A percentile compares a stretch with the other conserved stretches of the same genome.
Conservation (phyloP, 176 grass and related monocot genomes). For the Otatea glauca region DNA sequence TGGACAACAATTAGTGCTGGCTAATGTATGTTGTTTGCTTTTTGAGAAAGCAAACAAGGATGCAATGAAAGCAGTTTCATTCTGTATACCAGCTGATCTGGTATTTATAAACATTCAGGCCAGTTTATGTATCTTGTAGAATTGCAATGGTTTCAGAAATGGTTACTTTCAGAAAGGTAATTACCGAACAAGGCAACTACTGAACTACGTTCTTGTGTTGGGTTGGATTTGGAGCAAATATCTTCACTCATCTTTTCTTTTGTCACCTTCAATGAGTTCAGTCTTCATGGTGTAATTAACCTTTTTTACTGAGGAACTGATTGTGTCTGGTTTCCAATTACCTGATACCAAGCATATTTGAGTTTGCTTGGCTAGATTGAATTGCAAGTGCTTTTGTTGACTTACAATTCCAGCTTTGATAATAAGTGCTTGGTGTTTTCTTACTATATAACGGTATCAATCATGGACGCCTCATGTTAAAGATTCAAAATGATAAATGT, state of each 20-base stretch:
- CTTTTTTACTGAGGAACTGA: background rate
- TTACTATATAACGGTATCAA: background rate
- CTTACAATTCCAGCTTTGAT: slow-evolving; percentile 13
- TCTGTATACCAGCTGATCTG: slow-evolving; percentile 16
- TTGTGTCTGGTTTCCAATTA: slow-evolving; percentile 11
- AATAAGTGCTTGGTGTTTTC: background rate
- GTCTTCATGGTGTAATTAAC: background rate
- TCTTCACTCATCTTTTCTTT: slow-evolving; percentile 5
- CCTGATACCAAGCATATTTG: slow-evolving; percentile 12
- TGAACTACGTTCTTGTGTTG: background rate
- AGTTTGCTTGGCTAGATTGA: slow-evolving; percentile 22
- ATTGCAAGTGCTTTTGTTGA: slow-evolving; percentile 11
- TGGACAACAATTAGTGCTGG: slow-evolving; percentile 24
- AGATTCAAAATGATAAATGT: slow-evolving; percentile 2
- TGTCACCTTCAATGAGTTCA: slow-evolving; percentile 6
- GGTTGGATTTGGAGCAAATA: slow-evolving; percentile 5
- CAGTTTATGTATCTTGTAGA: background rate
- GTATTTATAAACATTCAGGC: slow-evolving; percentile 16
- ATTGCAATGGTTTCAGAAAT: slow-evolving; percentile 28
- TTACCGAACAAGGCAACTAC: background rate
- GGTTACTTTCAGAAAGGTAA: slow-evolving; percentile 8
- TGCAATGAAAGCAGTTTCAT: slow-evolving; percentile 20
- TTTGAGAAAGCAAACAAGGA: slow-evolving; percentile 40
- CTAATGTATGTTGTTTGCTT: slow-evolving; percentile 25
- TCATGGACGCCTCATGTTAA: background rate